A percentile compares a stretch with the other conserved stretches of the same genome.
Conservation (phyloP, 805 yeast genomes). For the Kluyveromyces lactis region DNA sequence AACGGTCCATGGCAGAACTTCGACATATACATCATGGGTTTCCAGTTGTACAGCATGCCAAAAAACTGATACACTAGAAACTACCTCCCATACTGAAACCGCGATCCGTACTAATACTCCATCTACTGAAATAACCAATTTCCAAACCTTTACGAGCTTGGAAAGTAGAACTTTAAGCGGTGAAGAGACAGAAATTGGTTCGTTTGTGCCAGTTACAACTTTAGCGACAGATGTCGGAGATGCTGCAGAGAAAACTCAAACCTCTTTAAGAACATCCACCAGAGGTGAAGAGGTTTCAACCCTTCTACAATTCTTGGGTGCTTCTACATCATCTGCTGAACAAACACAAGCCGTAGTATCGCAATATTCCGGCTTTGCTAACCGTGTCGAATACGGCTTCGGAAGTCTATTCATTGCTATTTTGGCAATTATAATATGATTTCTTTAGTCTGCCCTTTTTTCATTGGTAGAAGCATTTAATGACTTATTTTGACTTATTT, state of each 20-base stretch:
- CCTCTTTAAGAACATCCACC: not conserved
- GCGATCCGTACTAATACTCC: no score
- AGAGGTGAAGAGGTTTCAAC: not conserved
- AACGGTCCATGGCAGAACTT: not conserved
- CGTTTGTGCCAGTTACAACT: constrained; percentile 18
- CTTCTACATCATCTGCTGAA: not conserved
- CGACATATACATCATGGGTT: not conserved
- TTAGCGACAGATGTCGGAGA: not conserved
- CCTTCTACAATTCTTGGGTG: not conserved
- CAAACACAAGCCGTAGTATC: not conserved
- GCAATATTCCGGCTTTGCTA: constrained; percentile 13
- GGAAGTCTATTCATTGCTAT: constrained; percentile 11
- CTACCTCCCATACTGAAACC: not conserved
- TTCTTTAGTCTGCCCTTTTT: not conserved
- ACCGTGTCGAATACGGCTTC: constrained; percentile 9
- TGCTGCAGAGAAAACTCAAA: not conserved
- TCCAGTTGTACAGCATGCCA: not conserved
- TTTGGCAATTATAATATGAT: not conserved
- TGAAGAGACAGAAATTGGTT: constrained; percentile 18
- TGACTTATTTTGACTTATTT: no score
- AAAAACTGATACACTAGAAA: not conserved
- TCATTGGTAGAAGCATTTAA: no score
- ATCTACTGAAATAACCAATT: no score
- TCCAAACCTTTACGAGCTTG: not conserved
- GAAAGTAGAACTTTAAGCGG: constrained; percentile 17